Evolutionary conservation across 2,329 filamentous ascomycete species (phyloP), one percentile per base, ranked within the genome.

Genomic region (Amesomyces nigricolor): DNA sequence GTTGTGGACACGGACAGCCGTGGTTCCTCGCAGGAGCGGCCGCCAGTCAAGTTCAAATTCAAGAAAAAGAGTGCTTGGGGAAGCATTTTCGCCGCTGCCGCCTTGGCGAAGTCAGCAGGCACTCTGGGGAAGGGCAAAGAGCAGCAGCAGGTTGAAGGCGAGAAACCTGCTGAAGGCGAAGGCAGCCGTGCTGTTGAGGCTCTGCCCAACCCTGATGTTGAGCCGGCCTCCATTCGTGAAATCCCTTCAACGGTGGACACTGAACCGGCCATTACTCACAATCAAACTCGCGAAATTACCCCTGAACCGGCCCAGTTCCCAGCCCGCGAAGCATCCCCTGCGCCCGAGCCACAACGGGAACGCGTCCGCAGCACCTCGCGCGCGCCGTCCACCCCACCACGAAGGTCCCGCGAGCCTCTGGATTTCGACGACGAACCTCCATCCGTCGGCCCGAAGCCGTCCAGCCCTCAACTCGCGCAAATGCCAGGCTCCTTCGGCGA

Each of bases 401-500:
- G 57, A 11, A 57, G 64, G 39, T 64, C 64, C 14, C 50, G 54
- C 2, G 56, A 65, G 47, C 74, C 77, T 13, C 73, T 76, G 38
- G 62, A 72, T 2, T 49, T 62, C 19, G 72, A 74, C 38, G 72
- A 72, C 14, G 68, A 67, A 6, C 78, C 79, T 14, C 79, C 79
- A 29, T 65, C 75, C 17, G 75, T 80, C 16, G 83, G 85, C 3
- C 79, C 82, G 3, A 84, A 85, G 63, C 79, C 80, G 8, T 60
- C 71, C 10, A 75, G 72, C 58, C 73, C 76, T n/a, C 71, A 72
- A 49, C 63, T 65, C 17, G 66, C 75, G 43, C 76, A 80, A 54
- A 80, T 86, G 68, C 84, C 86, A 22, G 86, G 86, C 17, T 72
- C 78, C 9, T 91, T 87, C 64, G 80, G 73, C 1, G 79, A 85